Percentiles rank a stretch among this genome's conserved stretches.
These are phyloP conservation scores for Dictyostelium intermedium DNA, from an alignment of 78 protist species.

Conservation along the genomic window DNA sequence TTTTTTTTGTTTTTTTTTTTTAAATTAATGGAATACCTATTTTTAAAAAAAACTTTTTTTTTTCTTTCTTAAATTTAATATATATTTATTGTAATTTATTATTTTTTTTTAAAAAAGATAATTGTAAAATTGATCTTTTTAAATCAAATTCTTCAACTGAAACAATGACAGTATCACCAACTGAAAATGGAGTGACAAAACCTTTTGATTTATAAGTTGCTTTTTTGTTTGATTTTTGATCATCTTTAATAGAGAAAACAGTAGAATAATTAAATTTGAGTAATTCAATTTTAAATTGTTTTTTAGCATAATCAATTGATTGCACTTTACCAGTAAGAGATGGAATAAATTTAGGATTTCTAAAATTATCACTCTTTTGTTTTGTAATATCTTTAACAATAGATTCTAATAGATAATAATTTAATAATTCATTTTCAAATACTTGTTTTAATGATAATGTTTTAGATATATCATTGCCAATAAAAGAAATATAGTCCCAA, in stretches of 20 bases:
- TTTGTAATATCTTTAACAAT: not conserved
- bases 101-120: not conserved
- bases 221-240: too few species aligned
- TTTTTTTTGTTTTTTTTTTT: too few species aligned
- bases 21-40: too few species aligned
- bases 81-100: too few species aligned
- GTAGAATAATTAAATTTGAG: not conserved
- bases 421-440: not conserved
- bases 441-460: not conserved
- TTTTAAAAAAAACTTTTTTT: not conserved
- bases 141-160: slow-evolving; percentile 5
- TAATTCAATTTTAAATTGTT: not conserved
- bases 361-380: not conserved
- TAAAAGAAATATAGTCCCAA: not conserved
- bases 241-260: not conserved
- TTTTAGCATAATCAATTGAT: not conserved
- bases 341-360: not conserved
- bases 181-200: not conserved
- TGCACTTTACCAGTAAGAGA: not conserved
- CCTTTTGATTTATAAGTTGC: not conserved
- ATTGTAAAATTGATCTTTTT: not conserved
- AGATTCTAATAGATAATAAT: not conserved
- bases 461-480: not conserved
- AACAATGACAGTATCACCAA: not conserved
- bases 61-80: too few species aligned